These are phyloP conservation scores for Trichoderma aggressivum DNA, from an alignment of 2,329 filamentous ascomycete species.

Conservation along the genomic window DNA sequence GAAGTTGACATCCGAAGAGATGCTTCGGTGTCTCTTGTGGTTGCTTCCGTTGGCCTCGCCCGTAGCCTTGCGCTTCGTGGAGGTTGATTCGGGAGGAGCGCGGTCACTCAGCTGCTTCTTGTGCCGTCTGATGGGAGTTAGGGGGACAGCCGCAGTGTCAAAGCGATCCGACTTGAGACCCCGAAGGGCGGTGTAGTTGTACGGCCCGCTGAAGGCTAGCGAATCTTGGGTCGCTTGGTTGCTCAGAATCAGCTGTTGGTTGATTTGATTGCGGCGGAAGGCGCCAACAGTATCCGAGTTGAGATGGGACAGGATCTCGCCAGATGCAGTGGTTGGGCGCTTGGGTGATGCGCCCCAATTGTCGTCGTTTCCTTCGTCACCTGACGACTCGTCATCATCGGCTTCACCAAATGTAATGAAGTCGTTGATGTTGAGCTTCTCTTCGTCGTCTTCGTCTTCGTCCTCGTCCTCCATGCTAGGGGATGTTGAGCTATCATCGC, in stretches of 20 bases:
- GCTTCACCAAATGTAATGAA: constrained; percentile 66
- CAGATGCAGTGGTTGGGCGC: constrained; percentile 47
- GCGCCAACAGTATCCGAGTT: constrained; percentile 68
- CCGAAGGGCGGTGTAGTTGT: constrained; percentile 57
- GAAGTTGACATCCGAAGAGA: constrained; percentile 54
- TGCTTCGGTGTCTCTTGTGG: constrained; percentile 58
- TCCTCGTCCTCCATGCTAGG: constrained; percentile 47
- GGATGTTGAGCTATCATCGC: constrained; percentile 45
- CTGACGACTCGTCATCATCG: constrained; percentile 54
- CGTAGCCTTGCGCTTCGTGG: constrained; percentile 56
- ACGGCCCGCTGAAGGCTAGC: constrained; percentile 58
- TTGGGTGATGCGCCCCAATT: constrained; percentile 49
- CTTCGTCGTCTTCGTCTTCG: constrained; percentile 54
- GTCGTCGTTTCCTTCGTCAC: constrained; percentile 54
- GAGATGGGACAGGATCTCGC: constrained; percentile 53
- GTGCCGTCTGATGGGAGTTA: constrained; percentile 63
- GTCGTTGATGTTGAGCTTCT: constrained; percentile 64
- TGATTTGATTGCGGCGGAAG: constrained; percentile 68
- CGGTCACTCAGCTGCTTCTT: constrained; percentile 47
- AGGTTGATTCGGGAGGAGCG: constrained; percentile 48
- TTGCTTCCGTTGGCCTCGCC: constrained; percentile 36
- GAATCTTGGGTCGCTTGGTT: constrained; percentile 61
- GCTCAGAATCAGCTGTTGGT: constrained; percentile 58
- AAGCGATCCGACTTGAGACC: constrained; percentile 65
- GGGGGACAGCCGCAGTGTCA: constrained; percentile 62